Evolutionary conservation across 345 rosid genomes (phyloP), one percentile per base, ranked within the genome.

Genomic region (Citropsis articulata): DNA sequence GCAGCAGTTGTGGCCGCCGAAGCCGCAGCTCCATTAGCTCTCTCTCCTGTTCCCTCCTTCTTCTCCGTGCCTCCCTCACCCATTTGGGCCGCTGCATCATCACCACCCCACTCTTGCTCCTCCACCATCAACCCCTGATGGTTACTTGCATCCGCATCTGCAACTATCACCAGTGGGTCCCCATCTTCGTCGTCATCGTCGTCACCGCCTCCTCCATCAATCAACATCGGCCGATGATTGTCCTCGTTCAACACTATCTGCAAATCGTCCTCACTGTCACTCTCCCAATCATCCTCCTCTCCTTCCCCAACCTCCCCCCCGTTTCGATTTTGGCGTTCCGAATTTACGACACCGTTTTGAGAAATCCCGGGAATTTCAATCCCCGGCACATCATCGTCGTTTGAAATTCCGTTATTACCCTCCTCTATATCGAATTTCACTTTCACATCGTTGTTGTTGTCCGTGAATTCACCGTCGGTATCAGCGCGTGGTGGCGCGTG

Each of bases 251-350:
- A 86, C 71, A 96, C 97, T 71, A 94, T 96, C 87, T 94, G 90
- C 83, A 96, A 85, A 87, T 91, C 99, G 75, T 96, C 98, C 62
- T 97, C 99, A 81, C 99, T 97, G 78, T 97, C 99, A 84, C 98
- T 94, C 63, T 93, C 95, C 97, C 93, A 90, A 80, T 86, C 96
- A 21, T 86, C 92, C 33, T 84, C 91, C 25, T 82, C 90, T 28
- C 81, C 88, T 27, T 33, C 84, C 1, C 33, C 82, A 19, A 8
- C 81, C 73, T 66, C 66, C 77, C 35, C 24, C 5, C 13, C 62
- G 73, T 19, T 35, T 2, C 24, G 68, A 36, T 9, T 35, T 5
- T 36, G 68, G 13, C 18, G 33, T 73, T 28, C 72, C 12, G 9
- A 8, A 22, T 24, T 42, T 19, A 65, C 28, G 19, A 13, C 45